A percentile compares a stretch with the other conserved stretches of the same genome.
These are phyloP conservation scores for Pezicula radicicola DNA, from an alignment of 2,329 filamentous ascomycete genomes.

Conservation along the genomic window DNA sequence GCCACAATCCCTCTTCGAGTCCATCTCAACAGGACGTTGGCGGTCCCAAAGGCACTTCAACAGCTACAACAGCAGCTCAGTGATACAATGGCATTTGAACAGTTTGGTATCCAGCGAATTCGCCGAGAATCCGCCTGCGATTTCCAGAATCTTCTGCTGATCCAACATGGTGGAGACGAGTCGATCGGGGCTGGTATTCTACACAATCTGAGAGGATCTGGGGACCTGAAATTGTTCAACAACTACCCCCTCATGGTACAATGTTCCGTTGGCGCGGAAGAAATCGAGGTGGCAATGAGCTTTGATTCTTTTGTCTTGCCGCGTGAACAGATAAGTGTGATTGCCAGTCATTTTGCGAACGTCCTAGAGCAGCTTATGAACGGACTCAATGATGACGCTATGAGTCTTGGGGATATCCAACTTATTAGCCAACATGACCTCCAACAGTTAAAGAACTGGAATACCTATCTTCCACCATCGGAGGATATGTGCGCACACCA, in stretches of 20 bases:
- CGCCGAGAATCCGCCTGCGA: slow-evolving; percentile 20
- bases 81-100: slow-evolving; percentile 46
- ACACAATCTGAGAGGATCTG: no score
- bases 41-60: slow-evolving; percentile 39
- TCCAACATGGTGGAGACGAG: neutral
- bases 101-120: slow-evolving; percentile 39
- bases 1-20: slow-evolving; percentile 38
- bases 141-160: neutral
- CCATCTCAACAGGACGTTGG: slow-evolving; percentile 22
- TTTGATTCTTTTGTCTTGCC: no score
- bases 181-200: no score
- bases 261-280: no score
- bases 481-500: slow-evolving; percentile 8
- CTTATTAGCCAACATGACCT: no score
- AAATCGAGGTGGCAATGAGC: no score
- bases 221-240: neutral
- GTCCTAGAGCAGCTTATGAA: no score
- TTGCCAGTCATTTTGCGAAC: no score
- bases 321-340: no score
- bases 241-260: neutral
- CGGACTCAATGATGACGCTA: no score
- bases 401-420: no score
- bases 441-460: no score
- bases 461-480: neutral
- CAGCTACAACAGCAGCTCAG: slow-evolving; percentile 41